A percentile compares a stretch with the other conserved stretches of the same genome.
These are phyloP conservation scores for Butyriboletus regius DNA, from an alignment of 1,284 basidiomycete species.

Conservation along the genomic window DNA sequence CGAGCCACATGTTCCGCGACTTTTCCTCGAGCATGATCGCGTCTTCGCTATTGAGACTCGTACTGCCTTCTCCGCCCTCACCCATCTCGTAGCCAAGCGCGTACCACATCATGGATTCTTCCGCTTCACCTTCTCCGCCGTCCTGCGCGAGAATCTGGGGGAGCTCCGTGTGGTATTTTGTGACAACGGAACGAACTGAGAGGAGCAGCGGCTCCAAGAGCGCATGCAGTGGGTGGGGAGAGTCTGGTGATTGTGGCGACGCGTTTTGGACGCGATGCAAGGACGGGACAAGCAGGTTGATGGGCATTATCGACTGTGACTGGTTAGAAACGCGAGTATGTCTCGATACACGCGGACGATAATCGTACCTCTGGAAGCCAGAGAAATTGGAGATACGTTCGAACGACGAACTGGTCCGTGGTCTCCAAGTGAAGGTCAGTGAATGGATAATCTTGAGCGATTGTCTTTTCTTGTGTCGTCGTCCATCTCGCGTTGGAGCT, in stretches of 20 bases:
- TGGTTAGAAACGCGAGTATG: constrained; percentile 11
- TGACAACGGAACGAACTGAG: constrained; percentile 45
- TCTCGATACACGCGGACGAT: not conserved
- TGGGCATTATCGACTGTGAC: constrained; percentile 59
- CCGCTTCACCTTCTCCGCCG: constrained; percentile 53
- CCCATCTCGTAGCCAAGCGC: constrained; percentile 50
- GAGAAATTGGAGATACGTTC: constrained; percentile 63
- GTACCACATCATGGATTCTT: constrained; percentile 70
- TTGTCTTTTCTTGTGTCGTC: constrained; percentile 43
- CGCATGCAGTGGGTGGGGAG: constrained; percentile 49
- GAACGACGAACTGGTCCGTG: constrained; percentile 42
- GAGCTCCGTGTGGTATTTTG: constrained; percentile 60
- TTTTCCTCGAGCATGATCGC: constrained; percentile 39
- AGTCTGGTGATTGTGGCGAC: constrained; percentile 13
- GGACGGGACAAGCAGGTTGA: constrained; percentile 48
- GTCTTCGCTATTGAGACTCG: constrained; percentile 22
- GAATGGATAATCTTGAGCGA: constrained; percentile 47
- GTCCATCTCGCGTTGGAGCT: constrained; percentile 38
- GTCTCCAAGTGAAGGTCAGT: constrained; percentile 34
- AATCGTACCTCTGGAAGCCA: constrained; percentile 62
- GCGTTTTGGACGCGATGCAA: constrained; percentile 42
- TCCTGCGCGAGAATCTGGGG: constrained; percentile 51
- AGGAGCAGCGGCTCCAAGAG: constrained; percentile 54
- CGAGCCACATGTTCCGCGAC: constrained; percentile 52
- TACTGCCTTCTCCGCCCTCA: constrained; percentile 23